Evolutionary conservation across 176 grass and related monocot genomes (phyloP).

Genomic region (Eragrostis nindensis): DNA sequence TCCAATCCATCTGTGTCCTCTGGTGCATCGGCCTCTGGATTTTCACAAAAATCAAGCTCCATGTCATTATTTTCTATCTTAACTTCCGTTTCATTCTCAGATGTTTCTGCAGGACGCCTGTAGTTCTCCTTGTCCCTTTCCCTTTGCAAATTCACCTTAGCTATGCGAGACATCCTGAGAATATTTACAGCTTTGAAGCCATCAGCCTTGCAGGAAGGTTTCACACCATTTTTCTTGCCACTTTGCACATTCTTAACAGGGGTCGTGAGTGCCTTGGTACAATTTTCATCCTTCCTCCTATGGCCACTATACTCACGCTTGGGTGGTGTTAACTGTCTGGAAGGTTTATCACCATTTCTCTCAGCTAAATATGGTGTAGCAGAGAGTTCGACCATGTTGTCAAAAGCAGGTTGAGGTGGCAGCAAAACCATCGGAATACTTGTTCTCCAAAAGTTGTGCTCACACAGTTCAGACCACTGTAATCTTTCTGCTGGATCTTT

Average conservation of each 20-base stretch:
- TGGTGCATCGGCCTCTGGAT: conserved; percentile 70
- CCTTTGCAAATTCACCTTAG: conserved; percentile 94
- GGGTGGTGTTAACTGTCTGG: conserved; percentile 65
- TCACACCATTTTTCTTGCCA: conserved; percentile 63
- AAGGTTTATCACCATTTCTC: conserved; percentile 76
- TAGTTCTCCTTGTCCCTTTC: conserved; percentile 95
- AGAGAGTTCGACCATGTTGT: conserved; percentile 67
- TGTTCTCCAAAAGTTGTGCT: conserved; percentile 88
- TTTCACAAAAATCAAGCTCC: conserved; percentile 98
- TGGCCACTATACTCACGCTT: conserved; percentile 57
- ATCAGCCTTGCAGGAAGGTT: conserved; percentile 54
- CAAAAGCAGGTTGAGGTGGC: conserved; percentile 80
- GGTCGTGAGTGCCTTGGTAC: conserved; percentile 54
- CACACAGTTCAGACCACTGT: conserved; percentile 92
- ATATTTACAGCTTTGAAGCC: conserved; percentile 75
- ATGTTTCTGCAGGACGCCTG: conserved; percentile 62
- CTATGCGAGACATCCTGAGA: conserved; percentile 89
- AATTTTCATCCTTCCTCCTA: conserved; percentile 73
- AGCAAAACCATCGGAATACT: conserved; percentile 58
- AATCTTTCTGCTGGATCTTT: conserved; percentile 98
- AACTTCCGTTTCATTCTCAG: conserved; percentile 71
- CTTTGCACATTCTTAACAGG: conserved; percentile 76
- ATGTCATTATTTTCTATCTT: conserved; percentile 91
- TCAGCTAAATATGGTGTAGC: conserved; percentile 58
- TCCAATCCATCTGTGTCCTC: conserved; percentile 81